Conservation (phyloP, 441 rosid genomes). For the Daphne laureola region DNA sequence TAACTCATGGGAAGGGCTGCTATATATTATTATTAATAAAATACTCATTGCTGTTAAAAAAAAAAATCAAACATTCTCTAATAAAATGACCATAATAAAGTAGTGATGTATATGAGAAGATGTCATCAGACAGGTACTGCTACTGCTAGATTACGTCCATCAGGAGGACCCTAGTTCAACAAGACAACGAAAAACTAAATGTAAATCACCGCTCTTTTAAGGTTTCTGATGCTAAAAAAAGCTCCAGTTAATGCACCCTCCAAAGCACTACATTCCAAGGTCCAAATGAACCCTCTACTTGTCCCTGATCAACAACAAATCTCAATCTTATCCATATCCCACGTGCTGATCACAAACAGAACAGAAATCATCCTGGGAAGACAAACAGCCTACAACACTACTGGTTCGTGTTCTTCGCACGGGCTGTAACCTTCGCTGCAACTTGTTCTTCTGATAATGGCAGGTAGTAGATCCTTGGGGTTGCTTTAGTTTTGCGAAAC, state of each 20-base stretch:
- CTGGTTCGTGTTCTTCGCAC: conserved; percentile 28
- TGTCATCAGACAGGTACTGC: conserved; percentile 10
- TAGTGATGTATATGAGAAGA: neutral
- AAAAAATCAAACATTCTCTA: too few relatives aligned
- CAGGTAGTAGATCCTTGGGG: conserved; percentile 88
- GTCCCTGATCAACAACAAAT: conserved; percentile 25
- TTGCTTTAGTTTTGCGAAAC: conserved; percentile 82
- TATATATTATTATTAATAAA: too few relatives aligned
- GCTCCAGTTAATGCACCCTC: conserved; percentile 16
- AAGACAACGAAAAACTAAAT: conserved; percentile 6
- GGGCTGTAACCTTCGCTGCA: conserved; percentile 55
- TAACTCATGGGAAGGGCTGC: too few relatives aligned
- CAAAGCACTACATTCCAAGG: conserved; percentile 19
- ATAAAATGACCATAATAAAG: too few relatives aligned
- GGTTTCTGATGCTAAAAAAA: conserved; percentile 20
- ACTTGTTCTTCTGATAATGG: conserved; percentile 89
- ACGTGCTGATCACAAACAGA: conserved; percentile 18
- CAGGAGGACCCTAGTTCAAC: conserved; percentile 13
- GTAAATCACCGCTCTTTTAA: conserved; percentile 10
- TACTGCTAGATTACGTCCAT: conserved; percentile 7
- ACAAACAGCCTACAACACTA: conserved; percentile 31
- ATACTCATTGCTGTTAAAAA: too few relatives aligned
- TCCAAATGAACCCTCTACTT: conserved; percentile 18
- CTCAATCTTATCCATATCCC: conserved; percentile 26
- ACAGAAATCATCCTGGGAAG: conserved; percentile 20